Evolutionary conservation across 2,329 filamentous ascomycete genomes (phyloP).

Genomic region (Aspergillus amoenus): DNA sequence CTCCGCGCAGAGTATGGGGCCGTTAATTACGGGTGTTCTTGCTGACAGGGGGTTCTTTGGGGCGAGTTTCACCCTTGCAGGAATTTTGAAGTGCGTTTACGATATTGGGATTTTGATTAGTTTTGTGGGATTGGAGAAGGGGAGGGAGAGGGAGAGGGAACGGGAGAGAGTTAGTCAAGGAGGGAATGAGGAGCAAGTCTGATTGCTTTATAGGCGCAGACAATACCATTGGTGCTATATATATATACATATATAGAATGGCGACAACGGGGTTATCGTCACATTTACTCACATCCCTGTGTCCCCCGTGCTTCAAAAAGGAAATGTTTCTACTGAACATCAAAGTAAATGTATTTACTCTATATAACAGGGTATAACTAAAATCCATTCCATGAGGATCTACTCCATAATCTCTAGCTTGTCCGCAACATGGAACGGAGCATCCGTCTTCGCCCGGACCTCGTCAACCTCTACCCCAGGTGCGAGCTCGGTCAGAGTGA

Average conservation of each 20-base stretch:
- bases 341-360: neutral
- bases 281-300: no score
- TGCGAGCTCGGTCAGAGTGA: constrained; percentile 64
- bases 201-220: neutral
- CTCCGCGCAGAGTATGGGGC: constrained; percentile 60
- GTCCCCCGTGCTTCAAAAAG: neutral
- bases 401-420: constrained; percentile 53
- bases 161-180: neutral
- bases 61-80: constrained; percentile 63
- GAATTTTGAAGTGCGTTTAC: constrained; percentile 61
- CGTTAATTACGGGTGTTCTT: constrained; percentile 63
- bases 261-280: no score
- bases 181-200: neutral
- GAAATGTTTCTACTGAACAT: neutral
- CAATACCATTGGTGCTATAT: no score
- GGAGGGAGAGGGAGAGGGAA: neutral
- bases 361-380: neutral
- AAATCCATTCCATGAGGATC: neutral
- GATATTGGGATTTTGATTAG: constrained; percentile 58
- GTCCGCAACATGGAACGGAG: constrained; percentile 63
- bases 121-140: constrained; percentile 39
- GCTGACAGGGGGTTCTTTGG: constrained; percentile 59
- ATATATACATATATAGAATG: no score
- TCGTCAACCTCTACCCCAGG: constrained; percentile 68
- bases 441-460: constrained; percentile 68